These are phyloP conservation scores for Geranium incanum DNA, from an alignment of 441 rosid species.

Conservation along the genomic window DNA sequence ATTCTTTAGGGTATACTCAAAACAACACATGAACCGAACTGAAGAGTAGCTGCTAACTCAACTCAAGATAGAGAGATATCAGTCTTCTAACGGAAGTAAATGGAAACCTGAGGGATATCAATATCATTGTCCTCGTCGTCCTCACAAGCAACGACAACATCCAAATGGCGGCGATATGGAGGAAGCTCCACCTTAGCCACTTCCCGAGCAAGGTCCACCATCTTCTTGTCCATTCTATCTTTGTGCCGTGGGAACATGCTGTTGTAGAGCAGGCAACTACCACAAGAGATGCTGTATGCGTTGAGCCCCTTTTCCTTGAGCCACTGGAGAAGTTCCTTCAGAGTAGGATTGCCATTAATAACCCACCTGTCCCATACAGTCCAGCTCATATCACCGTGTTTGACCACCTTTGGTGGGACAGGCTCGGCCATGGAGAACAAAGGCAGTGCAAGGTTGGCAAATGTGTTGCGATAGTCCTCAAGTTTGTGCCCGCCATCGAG, in stretches of 20 bases:
- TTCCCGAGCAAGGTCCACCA: conserved; percentile 74
- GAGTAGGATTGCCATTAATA: conserved; percentile 56
- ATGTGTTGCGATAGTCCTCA: conserved; percentile 86
- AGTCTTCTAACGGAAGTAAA: conserved; percentile 50
- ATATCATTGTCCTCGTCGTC: conserved; percentile 85
- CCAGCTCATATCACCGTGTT: conserved; percentile 84
- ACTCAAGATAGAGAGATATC: conserved; percentile 12
- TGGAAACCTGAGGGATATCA: conserved; percentile 71
- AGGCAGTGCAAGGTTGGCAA: conserved; percentile 89
- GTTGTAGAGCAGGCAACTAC: conserved; percentile 70
- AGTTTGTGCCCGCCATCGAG: conserved; percentile 62
- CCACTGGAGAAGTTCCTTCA: conserved; percentile 80
- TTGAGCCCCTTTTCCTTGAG: conserved; percentile 60
- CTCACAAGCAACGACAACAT: conserved; percentile 80
- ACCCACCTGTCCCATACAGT: conserved; percentile 96
- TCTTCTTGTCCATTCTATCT: conserved; percentile 78
- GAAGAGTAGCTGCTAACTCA: neutral
- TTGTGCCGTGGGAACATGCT: conserved; percentile 71
- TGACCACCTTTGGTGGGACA: conserved; percentile 68
- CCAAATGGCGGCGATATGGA: conserved; percentile 54
- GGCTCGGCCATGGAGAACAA: conserved; percentile 93
- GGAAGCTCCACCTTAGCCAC: conserved; percentile 80
- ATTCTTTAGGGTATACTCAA: neutral
- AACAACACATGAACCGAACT: neutral
- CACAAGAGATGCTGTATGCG: conserved; percentile 84